Evolutionary conservation across 169 alveolate genomes (phyloP).

Genomic region (Cardiosporidium cionae): DNA sequence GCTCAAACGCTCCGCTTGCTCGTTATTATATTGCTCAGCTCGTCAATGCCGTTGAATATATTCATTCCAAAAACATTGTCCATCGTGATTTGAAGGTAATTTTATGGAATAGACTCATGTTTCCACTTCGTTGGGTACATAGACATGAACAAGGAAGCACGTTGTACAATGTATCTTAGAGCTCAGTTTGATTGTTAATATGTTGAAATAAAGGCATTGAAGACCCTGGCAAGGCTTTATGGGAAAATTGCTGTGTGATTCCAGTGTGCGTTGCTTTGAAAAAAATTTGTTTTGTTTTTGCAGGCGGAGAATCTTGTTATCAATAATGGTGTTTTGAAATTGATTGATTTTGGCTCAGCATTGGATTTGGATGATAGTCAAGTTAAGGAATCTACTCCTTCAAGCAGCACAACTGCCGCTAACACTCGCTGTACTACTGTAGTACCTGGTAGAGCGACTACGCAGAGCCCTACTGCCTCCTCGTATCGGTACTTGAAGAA

Average conservation of each 20-base stretch:
- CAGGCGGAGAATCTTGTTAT: slow-evolving; percentile 85
- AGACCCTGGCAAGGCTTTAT: not conserved
- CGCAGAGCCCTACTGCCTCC: no score
- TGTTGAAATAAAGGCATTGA: not conserved
- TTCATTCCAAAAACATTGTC: slow-evolving; percentile 77
- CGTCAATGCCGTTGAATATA: slow-evolving; percentile 72
- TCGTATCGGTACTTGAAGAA: no score
- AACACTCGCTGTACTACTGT: no score
- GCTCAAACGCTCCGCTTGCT: slow-evolving; percentile 43
- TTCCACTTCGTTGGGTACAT: not conserved
- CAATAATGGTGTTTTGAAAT: slow-evolving; percentile 75
- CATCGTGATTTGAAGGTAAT: slow-evolving; percentile 90
- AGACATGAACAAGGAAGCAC: no score
- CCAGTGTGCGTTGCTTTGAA: no score
- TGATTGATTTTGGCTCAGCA: slow-evolving; percentile 89
- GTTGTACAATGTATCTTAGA: no score
- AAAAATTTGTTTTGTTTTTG: no score
- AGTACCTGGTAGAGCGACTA: no score
- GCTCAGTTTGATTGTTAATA: not conserved
- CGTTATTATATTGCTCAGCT: slow-evolving; percentile 53
- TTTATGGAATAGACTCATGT: no score
- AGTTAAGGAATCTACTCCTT: slow-evolving; percentile 18
- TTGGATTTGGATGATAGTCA: slow-evolving; percentile 42
- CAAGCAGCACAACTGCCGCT: slow-evolving; percentile 2
- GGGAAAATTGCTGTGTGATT: no score